These are phyloP conservation scores for Hypomontagnella monticulosa DNA, from an alignment of 495 filamentous ascomycete genomes.

Conservation along the genomic window DNA sequence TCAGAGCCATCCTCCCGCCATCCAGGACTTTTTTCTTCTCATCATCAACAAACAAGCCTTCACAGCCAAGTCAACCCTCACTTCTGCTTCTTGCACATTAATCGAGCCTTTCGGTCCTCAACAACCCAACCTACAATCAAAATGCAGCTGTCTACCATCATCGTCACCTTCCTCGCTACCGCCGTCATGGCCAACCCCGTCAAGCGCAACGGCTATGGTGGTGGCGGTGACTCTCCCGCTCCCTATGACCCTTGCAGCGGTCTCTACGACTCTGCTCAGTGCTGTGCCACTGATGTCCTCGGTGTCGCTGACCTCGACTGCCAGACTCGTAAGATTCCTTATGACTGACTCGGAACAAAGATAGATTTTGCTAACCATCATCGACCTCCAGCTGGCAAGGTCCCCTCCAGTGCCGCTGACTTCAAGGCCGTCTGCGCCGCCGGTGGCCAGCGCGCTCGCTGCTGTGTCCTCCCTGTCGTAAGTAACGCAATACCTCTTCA, in stretches of 20 bases:
- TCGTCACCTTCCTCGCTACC: conserved; percentile 46
- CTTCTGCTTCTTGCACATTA: conserved; percentile 36
- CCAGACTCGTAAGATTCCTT: conserved; percentile 47
- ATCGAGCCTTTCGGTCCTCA: conserved; percentile 34
- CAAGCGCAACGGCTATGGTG: conserved; percentile 31
- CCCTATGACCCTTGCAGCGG: conserved; percentile 39
- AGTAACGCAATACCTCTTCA: conserved; percentile 2
- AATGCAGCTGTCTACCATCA: conserved; percentile 51
- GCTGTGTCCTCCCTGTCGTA: conserved; percentile 47
- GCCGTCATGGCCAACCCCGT: conserved; percentile 46
- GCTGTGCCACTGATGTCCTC: conserved; percentile 60
- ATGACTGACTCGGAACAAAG: background rate
- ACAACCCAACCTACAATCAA: conserved; percentile 46
- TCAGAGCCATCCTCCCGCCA: conserved; percentile 17
- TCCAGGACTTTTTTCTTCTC: conserved; percentile 24
- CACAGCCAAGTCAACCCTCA: conserved; percentile 25
- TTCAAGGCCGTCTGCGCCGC: conserved; percentile 32
- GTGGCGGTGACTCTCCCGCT: background rate
- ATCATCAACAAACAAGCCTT: conserved; percentile 33
- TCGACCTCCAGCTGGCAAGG: conserved; percentile 17
- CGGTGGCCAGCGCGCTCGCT: conserved; percentile 39
- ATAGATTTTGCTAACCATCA: conserved; percentile 12
- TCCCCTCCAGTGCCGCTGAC: conserved; percentile 19
- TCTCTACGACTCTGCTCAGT: conserved; percentile 45
- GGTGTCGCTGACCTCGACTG: conserved; percentile 60